phyloP scores from a whole-genome alignment of 163 green algal species.

The Chlorella variabilis region DNA sequence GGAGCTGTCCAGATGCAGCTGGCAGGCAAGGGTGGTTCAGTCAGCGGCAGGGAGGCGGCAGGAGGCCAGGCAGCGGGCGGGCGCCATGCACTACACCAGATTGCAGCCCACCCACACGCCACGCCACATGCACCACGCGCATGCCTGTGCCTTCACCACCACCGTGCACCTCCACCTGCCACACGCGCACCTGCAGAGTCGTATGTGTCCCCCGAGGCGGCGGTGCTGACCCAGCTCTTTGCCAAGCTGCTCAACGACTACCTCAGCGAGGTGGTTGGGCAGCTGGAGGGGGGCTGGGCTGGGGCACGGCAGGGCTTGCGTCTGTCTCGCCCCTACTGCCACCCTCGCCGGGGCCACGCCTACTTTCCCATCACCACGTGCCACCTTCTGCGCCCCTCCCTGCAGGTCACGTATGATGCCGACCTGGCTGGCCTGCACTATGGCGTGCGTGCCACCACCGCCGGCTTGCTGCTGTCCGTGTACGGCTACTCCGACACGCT shows the following conservation, averaged over 20 bases:
- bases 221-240: slow-evolving; percentile 78
- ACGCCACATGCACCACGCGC: too few species aligned
- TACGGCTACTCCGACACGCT: slow-evolving; percentile 91
- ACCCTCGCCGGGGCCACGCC: background rate
- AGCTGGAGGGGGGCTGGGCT: background rate
- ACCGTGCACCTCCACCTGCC: slow-evolving; percentile 77
- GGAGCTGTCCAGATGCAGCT: too few species aligned
- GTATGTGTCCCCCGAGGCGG: slow-evolving; percentile 71
- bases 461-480: slow-evolving; percentile 72
- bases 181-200: slow-evolving; percentile 53
- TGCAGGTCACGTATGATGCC: slow-evolving; percentile 76
- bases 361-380: background rate
- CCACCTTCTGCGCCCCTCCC: too few species aligned
- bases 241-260: slow-evolving; percentile 79
- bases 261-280: slow-evolving; percentile 75
- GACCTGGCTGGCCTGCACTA: slow-evolving; percentile 90
- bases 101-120: too few species aligned
- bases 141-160: too few species aligned
- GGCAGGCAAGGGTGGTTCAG: too few species aligned
- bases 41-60: too few species aligned
- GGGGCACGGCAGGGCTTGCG: background rate
- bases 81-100: too few species aligned
- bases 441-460: slow-evolving; percentile 62
- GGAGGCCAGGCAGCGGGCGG: too few species aligned
- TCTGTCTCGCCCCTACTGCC: background rate